Evolutionary conservation across 2,329 filamentous ascomycete species (phyloP).

Genomic region (Fusarium verticillioides): DNA sequence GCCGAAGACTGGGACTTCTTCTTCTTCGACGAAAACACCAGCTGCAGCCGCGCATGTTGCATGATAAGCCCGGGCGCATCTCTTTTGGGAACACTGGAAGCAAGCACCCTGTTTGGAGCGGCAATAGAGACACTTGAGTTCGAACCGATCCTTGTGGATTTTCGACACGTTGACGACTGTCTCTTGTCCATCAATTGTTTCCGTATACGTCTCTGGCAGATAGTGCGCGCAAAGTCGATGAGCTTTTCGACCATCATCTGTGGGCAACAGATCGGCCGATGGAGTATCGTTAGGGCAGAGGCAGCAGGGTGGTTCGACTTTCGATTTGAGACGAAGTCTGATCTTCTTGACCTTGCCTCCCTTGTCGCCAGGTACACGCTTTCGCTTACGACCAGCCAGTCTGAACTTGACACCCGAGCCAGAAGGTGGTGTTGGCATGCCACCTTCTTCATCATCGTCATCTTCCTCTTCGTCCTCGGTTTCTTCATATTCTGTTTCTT

Average conservation of each 20-base stretch:
- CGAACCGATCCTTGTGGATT: constrained; percentile 86
- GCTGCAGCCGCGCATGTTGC: constrained; percentile 93
- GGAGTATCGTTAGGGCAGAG: constrained; percentile 92
- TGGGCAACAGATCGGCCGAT: constrained; percentile 83
- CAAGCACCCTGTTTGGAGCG: constrained; percentile 94
- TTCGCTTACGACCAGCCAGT: constrained; percentile 71
- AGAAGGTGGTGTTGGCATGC: constrained; percentile 81
- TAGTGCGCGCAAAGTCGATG: constrained; percentile 92
- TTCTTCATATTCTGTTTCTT: constrained; percentile 86
- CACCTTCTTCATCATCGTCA: constrained; percentile 72
- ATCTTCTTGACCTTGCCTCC: constrained; percentile 74
- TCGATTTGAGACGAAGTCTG: constrained; percentile 77
- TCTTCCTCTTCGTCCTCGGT: constrained; percentile 78
- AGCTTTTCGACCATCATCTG: constrained; percentile 86
- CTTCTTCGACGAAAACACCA: constrained; percentile 90
- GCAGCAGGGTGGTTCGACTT: constrained; percentile 83
- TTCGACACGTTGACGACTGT: constrained; percentile 81
- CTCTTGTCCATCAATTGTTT: constrained; percentile 75
- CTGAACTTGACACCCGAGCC: constrained; percentile 77
- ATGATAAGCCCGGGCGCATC: constrained; percentile 93
- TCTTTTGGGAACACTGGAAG: constrained; percentile 96
- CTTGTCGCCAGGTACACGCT: constrained; percentile 50
- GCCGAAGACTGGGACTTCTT: constrained; percentile 84
- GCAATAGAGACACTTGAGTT: constrained; percentile 94
- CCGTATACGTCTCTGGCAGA: constrained; percentile 90